phyloP scores from a whole-genome alignment of 495 filamentous ascomycete genomes.

The Cercophora newfieldiana region DNA sequence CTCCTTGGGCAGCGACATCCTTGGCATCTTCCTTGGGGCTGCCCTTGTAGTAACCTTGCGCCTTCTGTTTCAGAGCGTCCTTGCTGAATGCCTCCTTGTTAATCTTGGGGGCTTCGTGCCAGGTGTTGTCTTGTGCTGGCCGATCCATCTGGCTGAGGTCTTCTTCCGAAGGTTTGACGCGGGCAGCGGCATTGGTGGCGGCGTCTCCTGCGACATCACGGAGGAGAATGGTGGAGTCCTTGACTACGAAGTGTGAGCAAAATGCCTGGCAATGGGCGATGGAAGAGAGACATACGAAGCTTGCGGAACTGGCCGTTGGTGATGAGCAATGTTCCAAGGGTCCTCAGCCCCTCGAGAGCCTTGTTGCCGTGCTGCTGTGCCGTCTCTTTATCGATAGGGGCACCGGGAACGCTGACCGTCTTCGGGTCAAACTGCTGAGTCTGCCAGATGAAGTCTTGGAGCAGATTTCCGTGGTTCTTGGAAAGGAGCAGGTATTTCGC shows the following conservation, averaged over 20 bases:
- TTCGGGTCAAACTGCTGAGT: conserved; percentile 72
- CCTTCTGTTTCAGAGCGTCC: conserved; percentile 65
- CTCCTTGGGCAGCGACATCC: conserved; percentile 32
- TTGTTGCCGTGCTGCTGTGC: conserved; percentile 79
- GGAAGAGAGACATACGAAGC: conserved; percentile 62
- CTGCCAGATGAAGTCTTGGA: conserved; percentile 97
- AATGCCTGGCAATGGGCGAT: background rate
- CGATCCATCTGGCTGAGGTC: conserved; percentile 73
- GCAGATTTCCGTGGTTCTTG: conserved; percentile 92
- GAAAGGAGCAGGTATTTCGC: conserved; percentile 84
- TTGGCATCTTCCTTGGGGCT: conserved; percentile 55
- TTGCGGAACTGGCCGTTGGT: conserved; percentile 97
- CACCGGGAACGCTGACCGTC: conserved; percentile 56
- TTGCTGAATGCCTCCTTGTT: conserved; percentile 43
- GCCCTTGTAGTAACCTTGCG: conserved; percentile 58
- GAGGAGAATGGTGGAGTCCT: conserved; percentile 77
- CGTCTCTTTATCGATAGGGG: conserved; percentile 70
- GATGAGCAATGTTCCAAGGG: conserved; percentile 83
- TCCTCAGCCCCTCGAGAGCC: conserved; percentile 82
- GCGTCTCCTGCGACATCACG: conserved; percentile 91
- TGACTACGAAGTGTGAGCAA: conserved; percentile 70
- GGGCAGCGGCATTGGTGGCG: conserved; percentile 75
- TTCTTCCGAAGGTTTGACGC: conserved; percentile 77
- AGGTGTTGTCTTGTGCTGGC: conserved; percentile 84
- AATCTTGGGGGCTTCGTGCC: conserved; percentile 86